Conservation (phyloP, 2,329 filamentous ascomycete species). For the Shiraia sp. region DNA sequence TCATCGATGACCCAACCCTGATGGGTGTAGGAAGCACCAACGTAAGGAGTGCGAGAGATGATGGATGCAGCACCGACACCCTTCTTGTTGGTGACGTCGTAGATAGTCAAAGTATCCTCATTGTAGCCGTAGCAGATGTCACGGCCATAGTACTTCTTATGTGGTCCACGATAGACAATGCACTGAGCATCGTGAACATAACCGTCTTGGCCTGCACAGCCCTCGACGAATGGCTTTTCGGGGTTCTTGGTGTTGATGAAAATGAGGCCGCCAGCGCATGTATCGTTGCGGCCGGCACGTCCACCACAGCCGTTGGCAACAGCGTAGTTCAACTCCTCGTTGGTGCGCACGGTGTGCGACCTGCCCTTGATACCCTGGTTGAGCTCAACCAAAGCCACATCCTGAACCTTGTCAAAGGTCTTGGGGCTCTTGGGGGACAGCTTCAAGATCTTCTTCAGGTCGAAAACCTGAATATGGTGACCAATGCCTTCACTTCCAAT, state of each 20-base stretch:
- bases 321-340: conserved; percentile 40
- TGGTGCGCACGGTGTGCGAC: conserved; percentile 43
- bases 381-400: conserved; percentile 36
- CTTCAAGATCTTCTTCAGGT: conserved; percentile 53
- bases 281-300: conserved; percentile 33
- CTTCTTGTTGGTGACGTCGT: conserved; percentile 58
- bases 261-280: conserved; percentile 58
- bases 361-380: conserved; percentile 30
- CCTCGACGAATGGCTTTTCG: conserved; percentile 49
- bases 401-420: conserved; percentile 32
- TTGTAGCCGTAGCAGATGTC: conserved; percentile 64
- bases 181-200: conserved; percentile 67
- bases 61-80: conserved; percentile 59
- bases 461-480: conserved; percentile 65
- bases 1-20: conserved; percentile 59
- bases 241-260: conserved; percentile 63
- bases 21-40: conserved; percentile 61
- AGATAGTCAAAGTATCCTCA: conserved; percentile 57
- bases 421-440: conserved; percentile 38
- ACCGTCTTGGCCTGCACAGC: conserved; percentile 59
- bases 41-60: conserved; percentile 59
- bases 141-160: conserved; percentile 53
- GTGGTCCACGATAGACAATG: conserved; percentile 59
- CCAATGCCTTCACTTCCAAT: conserved; percentile 46
- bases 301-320: conserved; percentile 40